Conservation (phyloP, 805 yeast genomes). For the Blastobotrys parvus region DNA sequence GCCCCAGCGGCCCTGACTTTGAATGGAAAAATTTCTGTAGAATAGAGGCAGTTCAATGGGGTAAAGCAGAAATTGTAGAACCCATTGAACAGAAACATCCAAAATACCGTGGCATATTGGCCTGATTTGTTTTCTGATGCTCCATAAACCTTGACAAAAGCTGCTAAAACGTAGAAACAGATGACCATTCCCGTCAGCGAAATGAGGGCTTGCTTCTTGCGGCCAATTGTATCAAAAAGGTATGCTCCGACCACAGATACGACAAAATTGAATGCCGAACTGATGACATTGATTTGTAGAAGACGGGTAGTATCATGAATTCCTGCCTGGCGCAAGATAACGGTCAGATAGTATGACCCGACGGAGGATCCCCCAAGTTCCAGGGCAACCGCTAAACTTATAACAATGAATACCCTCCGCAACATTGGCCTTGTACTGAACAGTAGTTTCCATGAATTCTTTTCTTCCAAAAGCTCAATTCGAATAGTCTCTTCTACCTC, state of each 20-base stretch:
- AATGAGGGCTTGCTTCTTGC: background rate
- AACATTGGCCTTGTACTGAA: background rate
- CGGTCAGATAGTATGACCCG: background rate
- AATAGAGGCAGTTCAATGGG: constrained; percentile 1
- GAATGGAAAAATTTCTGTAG: constrained; percentile 1
- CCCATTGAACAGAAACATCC: background rate
- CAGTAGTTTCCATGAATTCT: background rate
- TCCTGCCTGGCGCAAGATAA: background rate
- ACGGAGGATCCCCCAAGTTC: background rate
- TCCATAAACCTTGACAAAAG: background rate
- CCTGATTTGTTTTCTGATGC: background rate
- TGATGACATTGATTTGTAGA: background rate
- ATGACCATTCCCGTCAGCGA: background rate
- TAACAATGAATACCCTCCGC: background rate
- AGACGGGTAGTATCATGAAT: background rate
- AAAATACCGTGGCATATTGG: background rate
- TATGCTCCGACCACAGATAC: background rate
- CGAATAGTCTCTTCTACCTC: no score
- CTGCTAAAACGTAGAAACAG: constrained; percentile 1
- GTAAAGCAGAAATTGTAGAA: background rate
- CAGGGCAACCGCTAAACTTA: background rate
- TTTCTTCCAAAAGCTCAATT: background rate
- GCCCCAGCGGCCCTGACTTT: background rate
- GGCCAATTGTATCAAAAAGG: background rate
- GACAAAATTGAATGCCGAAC: background rate